Percentiles rank a stretch among this genome's conserved stretches.
phyloP scores from a whole-genome alignment of 2,329 filamentous ascomycete genomes.

The Aspergillus costaricaensis region DNA sequence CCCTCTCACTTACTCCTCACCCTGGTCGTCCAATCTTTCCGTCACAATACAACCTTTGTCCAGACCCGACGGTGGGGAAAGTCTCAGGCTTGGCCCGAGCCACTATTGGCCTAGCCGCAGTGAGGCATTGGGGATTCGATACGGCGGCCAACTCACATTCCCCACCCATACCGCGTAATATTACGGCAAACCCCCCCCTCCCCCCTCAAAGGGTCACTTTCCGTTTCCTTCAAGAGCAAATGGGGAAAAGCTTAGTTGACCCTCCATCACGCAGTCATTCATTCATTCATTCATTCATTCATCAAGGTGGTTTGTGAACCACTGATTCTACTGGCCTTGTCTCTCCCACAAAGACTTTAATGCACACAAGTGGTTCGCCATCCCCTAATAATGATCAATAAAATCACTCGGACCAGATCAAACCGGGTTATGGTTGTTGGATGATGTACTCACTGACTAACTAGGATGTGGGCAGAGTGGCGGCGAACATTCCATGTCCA shows the following conservation, averaged over 20 bases:
- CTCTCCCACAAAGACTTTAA: background rate
- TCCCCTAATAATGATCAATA: background rate
- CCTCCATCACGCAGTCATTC: background rate
- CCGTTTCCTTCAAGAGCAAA: background rate
- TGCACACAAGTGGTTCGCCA: background rate
- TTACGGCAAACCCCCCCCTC: background rate
- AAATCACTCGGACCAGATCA: background rate
- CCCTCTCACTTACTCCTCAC: background rate
- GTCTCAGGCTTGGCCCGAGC: slow-evolving; percentile 17
- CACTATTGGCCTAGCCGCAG: slow-evolving; percentile 21
- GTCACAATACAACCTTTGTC: slow-evolving; percentile 19
- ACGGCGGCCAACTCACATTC: slow-evolving; percentile 20
- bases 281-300: too few relatives aligned
- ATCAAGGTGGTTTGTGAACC: too few relatives aligned
- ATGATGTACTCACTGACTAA: too few relatives aligned
- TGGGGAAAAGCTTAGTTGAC: background rate
- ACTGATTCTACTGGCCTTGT: too few relatives aligned
- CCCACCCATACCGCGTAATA: slow-evolving; percentile 17
- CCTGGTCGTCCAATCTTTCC: slow-evolving; percentile 7
- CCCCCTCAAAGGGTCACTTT: background rate
- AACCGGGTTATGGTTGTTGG: background rate
- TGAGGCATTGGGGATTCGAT: slow-evolving; percentile 19
- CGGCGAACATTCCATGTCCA: background rate
- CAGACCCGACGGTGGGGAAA: slow-evolving; percentile 23
- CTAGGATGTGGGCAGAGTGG: background rate